These are phyloP conservation scores for Eutrema heterophyllum DNA, from an alignment of 345 rosid species.

Conservation along the genomic window DNA sequence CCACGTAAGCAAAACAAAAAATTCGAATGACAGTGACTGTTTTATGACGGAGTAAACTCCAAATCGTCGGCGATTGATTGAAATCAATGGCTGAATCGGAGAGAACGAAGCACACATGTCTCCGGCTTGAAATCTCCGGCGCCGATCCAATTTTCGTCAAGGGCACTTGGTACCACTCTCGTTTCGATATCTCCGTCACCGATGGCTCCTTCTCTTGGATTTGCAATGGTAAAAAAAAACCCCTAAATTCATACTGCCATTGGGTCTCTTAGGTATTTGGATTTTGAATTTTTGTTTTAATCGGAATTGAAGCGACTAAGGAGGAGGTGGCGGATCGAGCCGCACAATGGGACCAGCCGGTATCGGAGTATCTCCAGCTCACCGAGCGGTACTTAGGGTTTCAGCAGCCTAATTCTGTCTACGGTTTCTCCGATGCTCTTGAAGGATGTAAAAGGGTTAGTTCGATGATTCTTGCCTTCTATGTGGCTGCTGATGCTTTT, in stretches of 20 bases:
- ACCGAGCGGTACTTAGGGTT: conserved; percentile 77
- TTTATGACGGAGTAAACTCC: not conserved
- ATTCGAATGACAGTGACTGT: not conserved
- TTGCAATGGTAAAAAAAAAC: conserved; percentile 50
- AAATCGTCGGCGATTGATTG: conserved; percentile 8
- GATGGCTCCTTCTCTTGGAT: conserved; percentile 74
- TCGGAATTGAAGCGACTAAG: conserved; percentile 45
- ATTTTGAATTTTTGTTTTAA: not conserved
- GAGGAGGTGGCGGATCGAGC: conserved; percentile 76
- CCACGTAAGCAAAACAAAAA: conserved; percentile 12
- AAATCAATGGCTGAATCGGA: conserved; percentile 31
- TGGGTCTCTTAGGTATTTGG: not conserved
- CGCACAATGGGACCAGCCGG: conserved; percentile 82
- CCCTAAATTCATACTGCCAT: not conserved
- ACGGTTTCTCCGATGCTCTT: conserved; percentile 69
- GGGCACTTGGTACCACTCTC: conserved; percentile 62
- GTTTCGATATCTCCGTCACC: conserved; percentile 68
- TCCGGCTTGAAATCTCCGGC: conserved; percentile 48
- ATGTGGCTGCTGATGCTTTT: too few relatives aligned
- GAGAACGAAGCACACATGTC: conserved; percentile 56
- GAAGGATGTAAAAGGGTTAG: conserved; percentile 67
- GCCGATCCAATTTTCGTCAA: conserved; percentile 57
- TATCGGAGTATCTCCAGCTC: conserved; percentile 60
- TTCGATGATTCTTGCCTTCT: not conserved
- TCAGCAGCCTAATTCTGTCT: conserved; percentile 65